phyloP scores from a whole-genome alignment of 2,329 filamentous ascomycete genomes.

The Scedosporium minutisporum region DNA sequence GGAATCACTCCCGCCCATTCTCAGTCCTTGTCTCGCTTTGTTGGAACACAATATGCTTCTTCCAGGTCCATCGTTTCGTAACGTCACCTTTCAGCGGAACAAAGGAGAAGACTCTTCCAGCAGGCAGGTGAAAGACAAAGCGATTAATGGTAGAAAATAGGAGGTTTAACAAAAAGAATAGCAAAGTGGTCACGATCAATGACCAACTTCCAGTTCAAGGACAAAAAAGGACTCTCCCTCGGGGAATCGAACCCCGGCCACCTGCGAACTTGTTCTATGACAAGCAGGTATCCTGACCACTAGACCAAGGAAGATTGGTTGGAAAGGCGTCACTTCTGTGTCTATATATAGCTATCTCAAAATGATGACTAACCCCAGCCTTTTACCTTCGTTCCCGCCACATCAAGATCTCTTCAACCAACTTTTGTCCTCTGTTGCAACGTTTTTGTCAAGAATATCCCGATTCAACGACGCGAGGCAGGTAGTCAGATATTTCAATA shows the following conservation, averaged over 20 bases:
- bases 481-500: too few species aligned
- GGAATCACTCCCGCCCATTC: too few species aligned
- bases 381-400: too few species aligned
- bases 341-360: not conserved
- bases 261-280: slow-evolving; percentile 13
- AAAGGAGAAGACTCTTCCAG: not conserved
- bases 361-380: not conserved
- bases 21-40: too few species aligned
- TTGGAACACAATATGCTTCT: too few species aligned
- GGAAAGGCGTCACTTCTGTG: not conserved
- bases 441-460: too few species aligned
- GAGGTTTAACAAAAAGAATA: not conserved
- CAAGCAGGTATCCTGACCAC: slow-evolving; percentile 8
- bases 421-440: too few species aligned
- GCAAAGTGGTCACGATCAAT: not conserved
- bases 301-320: slow-evolving; percentile 7
- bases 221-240: slow-evolving; percentile 11
- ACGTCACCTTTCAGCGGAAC: not conserved
- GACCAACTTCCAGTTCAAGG: not conserved
- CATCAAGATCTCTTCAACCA: too few species aligned
- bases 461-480: too few species aligned
- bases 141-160: not conserved
- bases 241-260: slow-evolving; percentile 25
- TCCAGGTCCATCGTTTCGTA: too few species aligned
- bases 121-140: too few species aligned